phyloP scores from a whole-genome alignment of 106 monocot genomes.

The Acorus gramineus region DNA sequence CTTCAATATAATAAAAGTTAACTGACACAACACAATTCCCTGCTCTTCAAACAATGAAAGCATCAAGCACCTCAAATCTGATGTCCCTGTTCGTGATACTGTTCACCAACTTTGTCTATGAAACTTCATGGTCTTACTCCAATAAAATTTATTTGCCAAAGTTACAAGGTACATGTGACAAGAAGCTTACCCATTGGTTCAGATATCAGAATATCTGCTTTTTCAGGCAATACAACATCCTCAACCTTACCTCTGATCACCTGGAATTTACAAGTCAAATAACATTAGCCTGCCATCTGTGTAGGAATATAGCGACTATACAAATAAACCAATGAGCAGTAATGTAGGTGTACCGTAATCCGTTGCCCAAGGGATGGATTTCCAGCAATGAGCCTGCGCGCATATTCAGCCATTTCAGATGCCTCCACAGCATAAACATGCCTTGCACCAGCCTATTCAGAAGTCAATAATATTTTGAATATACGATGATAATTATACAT shows the following conservation, averaged over 20 bases:
- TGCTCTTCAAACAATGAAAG: no score
- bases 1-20: no score
- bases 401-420: conserved; percentile 99
- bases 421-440: conserved; percentile 99
- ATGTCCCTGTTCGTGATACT: no score
- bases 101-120: no score
- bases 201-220: conserved; percentile 97
- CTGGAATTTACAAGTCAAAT: conserved; percentile 20
- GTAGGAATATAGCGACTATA: background rate
- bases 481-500: background rate
- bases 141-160: no score
- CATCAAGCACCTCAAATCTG: no score
- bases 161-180: background rate
- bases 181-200: conserved; percentile 87
- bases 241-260: conserved; percentile 95
- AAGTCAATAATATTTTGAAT: background rate
- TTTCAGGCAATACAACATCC: conserved; percentile 86
- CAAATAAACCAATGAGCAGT: conserved; percentile 4
- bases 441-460: conserved; percentile 81
- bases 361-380: conserved; percentile 75
- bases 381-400: conserved; percentile 61
- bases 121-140: no score
- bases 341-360: conserved; percentile 55
- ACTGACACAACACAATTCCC: no score
- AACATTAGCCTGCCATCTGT: background rate